Base-by-base conservation (phyloP, 805 yeast species). In the Ogataea siamensis region DNA sequence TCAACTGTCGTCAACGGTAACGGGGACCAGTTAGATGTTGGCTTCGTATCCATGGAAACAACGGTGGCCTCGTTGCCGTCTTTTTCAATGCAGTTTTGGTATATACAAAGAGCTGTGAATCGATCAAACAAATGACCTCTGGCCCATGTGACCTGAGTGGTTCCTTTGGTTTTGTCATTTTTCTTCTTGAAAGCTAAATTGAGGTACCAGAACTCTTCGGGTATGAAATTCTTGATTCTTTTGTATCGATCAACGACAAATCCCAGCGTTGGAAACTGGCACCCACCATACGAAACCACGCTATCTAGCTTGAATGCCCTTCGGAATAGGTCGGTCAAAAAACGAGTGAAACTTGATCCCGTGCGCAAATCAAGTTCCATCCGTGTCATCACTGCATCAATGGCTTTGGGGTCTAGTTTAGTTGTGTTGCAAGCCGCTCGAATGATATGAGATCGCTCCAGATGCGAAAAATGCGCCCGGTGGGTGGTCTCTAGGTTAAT, bases 201-300 rank as follows among this genome's bases (percentile, higher is more conserved):
- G 4, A 93, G 63, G 46, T 62, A 68, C 97, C 97, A 93, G 55
- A 87, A 89, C 6, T 71, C 71, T 57, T 93, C 98, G 0, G 87
- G 74, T 5, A 70, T 64, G 60, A 91, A 93, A 45, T 68, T 67
- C 51, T 77, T 74, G 22, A 84, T 83, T 40, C 96, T 69, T 40
- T 80, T 78, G 57, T 80, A 88, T 42, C 99, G 68, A 54, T 93
- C 99, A 8, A 93, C 98, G 0, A 93, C 89, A 62, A 93, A 93
- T 3, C 99, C 98, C 35, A 93, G 67, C 0, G 99, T 91, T 2
- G 99, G 99, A 53, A 93, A 93, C 57, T 93, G 99, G 57, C 99
- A 93, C 2, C 77, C 72, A 3, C 99, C 99, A 58, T 89, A 93
- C 1, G 96, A 87, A 0, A 83, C 69, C 14, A 57, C 39, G 28